Base-by-base conservation (phyloP, 257 asterid genomes). In the Solanum raphanifolium region DNA sequence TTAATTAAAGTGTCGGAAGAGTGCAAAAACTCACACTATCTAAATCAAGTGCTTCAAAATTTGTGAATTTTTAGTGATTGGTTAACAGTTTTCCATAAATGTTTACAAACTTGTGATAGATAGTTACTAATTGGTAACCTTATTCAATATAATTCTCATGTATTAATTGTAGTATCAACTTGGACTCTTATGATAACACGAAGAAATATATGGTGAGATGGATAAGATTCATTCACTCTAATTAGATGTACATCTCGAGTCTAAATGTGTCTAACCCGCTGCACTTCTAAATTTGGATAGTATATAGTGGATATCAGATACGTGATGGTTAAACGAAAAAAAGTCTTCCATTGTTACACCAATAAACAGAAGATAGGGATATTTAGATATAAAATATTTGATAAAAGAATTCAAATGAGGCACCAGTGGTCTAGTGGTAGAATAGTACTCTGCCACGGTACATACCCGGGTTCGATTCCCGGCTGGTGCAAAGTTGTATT, bases 401-500 rank as follows among this genome's bases (percentile, higher is more conserved):
- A 8, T 55, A 18, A 3, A 55, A 55, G 3, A 1, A 0, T 55
- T 18, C 10, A 6, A 10, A 18, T 6, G 21, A 55, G 10, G 65
- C n/a, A 55, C n/a, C n/a, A 55, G n/a, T 55, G 62, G n/a, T 55
- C 62, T 41, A 39, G 96, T 93, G 95, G 98, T 95, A 94, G 95
- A 94, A 93, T 94, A 94, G 93, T 93, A 94, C 95, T 94, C 97
- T 94, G 95, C 95, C 97, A 95, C 94, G 94, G 95, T 95, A 92
- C 95, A 95, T 94, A 92, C 94, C 95, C 93, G 94, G 95, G 97
- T 94, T 94, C 96, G 93, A 93, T 93, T 95, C 97, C 94, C 94
- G 93, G 95, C 96, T 95, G 94, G 93, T 93, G 98, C 97, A 94
- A 5, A 32, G 34, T 32, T 32, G 34, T 32, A 32, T 32, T 32